Percentiles rank a stretch among this genome's conserved stretches.
Conservation (phyloP, 805 yeast species). For the Ogataea methanolica region DNA sequence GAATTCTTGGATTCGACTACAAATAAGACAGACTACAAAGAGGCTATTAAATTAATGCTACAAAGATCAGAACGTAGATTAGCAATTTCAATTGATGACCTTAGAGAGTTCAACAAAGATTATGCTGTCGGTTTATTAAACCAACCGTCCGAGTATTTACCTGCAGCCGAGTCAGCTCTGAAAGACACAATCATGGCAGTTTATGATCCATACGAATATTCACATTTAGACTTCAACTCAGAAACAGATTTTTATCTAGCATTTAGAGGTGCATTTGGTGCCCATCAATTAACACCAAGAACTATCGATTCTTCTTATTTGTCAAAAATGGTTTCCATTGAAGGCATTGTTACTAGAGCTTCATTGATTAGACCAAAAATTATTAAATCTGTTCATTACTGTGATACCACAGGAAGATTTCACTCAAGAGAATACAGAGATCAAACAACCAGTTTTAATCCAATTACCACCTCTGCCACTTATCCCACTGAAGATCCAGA, state of each 20-base stretch:
- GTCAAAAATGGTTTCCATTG: constrained; percentile 80
- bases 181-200: constrained; percentile 73
- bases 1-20: constrained; percentile 67
- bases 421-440: constrained; percentile 91
- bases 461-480: constrained; percentile 74
- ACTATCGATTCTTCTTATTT: constrained; percentile 72
- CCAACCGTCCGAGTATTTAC: constrained; percentile 78
- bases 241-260: constrained; percentile 68
- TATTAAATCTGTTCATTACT: constrained; percentile 86
- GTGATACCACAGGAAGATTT: constrained; percentile 77
- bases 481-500: constrained; percentile 93
- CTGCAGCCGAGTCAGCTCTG: constrained; percentile 85
- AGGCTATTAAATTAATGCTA: constrained; percentile 69
- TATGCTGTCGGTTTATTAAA: constrained; percentile 74
- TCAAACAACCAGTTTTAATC: constrained; percentile 85
- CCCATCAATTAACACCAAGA: constrained; percentile 82
- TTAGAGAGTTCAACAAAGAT: constrained; percentile 71
- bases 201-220: constrained; percentile 55
- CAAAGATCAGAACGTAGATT: constrained; percentile 62
- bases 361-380: constrained; percentile 92
- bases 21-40: constrained; percentile 57
- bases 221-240: constrained; percentile 48
- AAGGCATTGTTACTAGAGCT: constrained; percentile 93
- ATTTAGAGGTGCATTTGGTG: constrained; percentile 88
- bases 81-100: constrained; percentile 75